Conservation (phyloP, 306 rosid species). For the Luffa aegyptiaca region DNA sequence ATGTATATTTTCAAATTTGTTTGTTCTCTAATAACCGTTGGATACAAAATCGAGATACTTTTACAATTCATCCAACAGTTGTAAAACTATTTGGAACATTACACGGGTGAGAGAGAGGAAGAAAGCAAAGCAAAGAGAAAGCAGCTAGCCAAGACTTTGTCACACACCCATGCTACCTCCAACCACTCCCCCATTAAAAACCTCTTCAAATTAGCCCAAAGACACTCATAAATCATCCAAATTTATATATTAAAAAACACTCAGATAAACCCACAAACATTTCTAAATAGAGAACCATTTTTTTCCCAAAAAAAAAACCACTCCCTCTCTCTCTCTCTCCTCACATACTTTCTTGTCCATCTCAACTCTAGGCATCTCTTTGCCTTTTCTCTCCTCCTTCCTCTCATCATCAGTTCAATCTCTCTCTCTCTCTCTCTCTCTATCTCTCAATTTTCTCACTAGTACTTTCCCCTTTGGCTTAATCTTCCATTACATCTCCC, state of each 20-base stretch:
- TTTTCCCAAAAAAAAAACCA: background rate
- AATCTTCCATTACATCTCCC: background rate
- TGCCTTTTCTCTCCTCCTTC: background rate
- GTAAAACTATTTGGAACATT: too few relatives aligned
- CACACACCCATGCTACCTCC: slow-evolving; percentile 8
- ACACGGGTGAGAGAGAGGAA: too few relatives aligned
- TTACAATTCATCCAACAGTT: too few relatives aligned
- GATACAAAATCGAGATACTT: too few relatives aligned
- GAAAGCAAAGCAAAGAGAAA: background rate
- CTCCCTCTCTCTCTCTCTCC: background rate
- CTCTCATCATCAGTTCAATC: background rate
- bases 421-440: background rate
- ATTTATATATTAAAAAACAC: background rate
- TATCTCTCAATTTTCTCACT: background rate
- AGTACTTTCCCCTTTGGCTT: background rate
- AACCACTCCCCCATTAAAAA: slow-evolving; percentile 10
- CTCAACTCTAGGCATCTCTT: slow-evolving; percentile 5
- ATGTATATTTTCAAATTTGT: too few relatives aligned
- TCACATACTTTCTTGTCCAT: slow-evolving; percentile 11
- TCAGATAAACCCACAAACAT: background rate
- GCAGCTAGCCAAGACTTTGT: background rate
- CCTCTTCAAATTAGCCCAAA: background rate
- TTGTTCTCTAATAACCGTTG: too few relatives aligned
- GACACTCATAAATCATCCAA: background rate
- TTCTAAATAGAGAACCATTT: background rate